Base-by-base conservation (phyloP, 768 basidiomycete genomes). In the Phylloporus arenicola region DNA sequence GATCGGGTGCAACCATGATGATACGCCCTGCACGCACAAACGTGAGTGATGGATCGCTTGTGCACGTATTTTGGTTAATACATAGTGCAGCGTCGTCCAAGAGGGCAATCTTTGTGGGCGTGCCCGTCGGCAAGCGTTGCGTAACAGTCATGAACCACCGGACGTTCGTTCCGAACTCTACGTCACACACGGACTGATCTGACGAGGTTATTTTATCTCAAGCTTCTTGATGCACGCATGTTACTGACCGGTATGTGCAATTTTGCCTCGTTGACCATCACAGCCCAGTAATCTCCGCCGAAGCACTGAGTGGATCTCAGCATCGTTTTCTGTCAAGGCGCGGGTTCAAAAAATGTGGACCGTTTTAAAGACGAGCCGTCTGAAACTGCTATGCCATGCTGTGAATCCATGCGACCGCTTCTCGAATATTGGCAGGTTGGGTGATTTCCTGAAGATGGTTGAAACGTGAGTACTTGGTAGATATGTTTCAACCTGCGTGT, bases 251-350 rank as follows among this genome's bases (percentile, higher is more conserved):
- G 39, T 40, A 17, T 11, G 9, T 20, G 51, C 39, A 40, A 40
- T 46, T 33, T 29, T 45, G 19, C 43, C 30, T 43, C 29, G 30
- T 20, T 46, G 25, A 38, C 17, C 17, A 16, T 14, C 22, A 19
- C 42, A 42, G 25, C n/a, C 27, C 27, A 27, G n/a, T 30, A 37
- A 49, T 61, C 58, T 64, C 60, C 60, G 58, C 50, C 50, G 13
- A 13, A 31, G 30, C n/a, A n/a, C n/a, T n/a, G 8, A 4, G 29
- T 31, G 35, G 48, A 57, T 59, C 51, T 56, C 11, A n/a, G n/a
- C n/a, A 3, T 39, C 22, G 9, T 22, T 35, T 25, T 41, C n/a
- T 9, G 33, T 60, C 31, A 22, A 16, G 9, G 10, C 5, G 12
- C 13, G 13, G 30, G 30, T 13, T 31, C 13, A 13, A 12, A 31